Evolutionary conservation across 164 flowering plant genomes (phyloP), one percentile per base, ranked within the genome.

Genomic region (Sedum album): DNA sequence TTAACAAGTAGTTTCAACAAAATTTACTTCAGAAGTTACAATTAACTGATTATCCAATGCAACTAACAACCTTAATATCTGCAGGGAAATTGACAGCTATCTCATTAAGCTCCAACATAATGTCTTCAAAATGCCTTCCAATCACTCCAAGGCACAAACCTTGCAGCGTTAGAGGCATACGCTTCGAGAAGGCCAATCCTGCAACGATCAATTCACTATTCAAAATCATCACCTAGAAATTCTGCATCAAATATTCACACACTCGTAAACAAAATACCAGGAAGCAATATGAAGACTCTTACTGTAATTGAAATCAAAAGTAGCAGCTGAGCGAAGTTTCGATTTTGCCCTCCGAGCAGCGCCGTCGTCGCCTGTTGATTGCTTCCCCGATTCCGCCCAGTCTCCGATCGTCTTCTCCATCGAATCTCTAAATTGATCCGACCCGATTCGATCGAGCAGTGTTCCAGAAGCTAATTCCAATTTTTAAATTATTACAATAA

Each of bases 71-170:
- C 94, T 88, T 91, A 68, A 81, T 72, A 76, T 88, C 82, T 6
- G 94, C 70, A 1, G 98, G 96, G 71, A 90, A 81, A 71, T 17
- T 76, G 41, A 63, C 60, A 31, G 87, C 79, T 74, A 92, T 81
- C 67, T 83, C 87, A 28, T 69, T 73, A 76, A 90, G 76, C 60
- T 87, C 88, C 1, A 44, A 76, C 65, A 85, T 70, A 18, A 90
- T 79, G 70, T 90, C 96, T 78, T 90, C 93, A 65, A 92, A 79
- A 78, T 88, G 88, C 79, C 74, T 71, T 21, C 97, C 97, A 63
- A 92, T 70, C 49, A 92, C 83, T 67, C 88, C 86, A 60, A 92
- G 76, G 67, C 97, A 92, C 74, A 92, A 81, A 71, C 85, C 80
- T 17, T 76, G 74, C 68, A 89, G 75, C 68, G 80, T 82, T 5